These are phyloP conservation scores for Mrakia gelida DNA, from an alignment of 768 basidiomycete genomes.

Conservation along the genomic window DNA sequence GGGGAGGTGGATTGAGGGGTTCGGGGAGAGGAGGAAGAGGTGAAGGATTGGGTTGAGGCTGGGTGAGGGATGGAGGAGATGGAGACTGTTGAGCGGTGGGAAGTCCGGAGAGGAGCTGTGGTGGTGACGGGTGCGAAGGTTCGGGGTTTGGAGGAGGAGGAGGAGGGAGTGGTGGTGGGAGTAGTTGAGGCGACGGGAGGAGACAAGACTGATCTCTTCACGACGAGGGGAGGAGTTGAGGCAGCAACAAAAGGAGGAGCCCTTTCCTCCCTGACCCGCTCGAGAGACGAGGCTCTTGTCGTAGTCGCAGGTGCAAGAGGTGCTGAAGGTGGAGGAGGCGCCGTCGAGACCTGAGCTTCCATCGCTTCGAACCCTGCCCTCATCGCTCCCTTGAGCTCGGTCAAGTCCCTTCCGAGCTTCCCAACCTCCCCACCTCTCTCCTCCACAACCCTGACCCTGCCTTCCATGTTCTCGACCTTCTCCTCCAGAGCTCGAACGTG, in stretches of 20 bases:
- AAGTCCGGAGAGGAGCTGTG: conserved; percentile 8
- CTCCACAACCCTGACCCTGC: background rate
- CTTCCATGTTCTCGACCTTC: background rate
- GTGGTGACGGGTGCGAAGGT: conserved; percentile 2
- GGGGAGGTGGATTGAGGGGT: background rate
- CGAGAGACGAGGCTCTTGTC: background rate
- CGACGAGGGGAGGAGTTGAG: background rate
- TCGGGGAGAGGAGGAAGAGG: background rate
- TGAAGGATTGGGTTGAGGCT: conserved; percentile 4
- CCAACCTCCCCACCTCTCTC: conserved; percentile 1
- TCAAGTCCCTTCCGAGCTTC: background rate
- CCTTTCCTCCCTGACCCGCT: background rate
- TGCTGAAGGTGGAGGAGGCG: background rate
- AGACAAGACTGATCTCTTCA: background rate
- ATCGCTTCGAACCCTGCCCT: background rate
- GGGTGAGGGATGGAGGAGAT: conserved; percentile 8
- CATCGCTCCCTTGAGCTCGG: conserved; percentile 10
- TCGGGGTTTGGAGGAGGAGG: background rate
- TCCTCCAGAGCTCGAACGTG: conserved; percentile 16
- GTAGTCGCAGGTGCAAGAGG: background rate
- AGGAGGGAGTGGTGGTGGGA: background rate
- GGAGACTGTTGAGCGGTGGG: conserved; percentile 9
- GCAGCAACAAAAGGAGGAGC: background rate
- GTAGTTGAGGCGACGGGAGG: background rate
- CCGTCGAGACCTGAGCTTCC: background rate